These are phyloP conservation scores for Botrytis pseudocinerea DNA, from an alignment of 2,329 filamentous ascomycete genomes.

Conservation along the genomic window DNA sequence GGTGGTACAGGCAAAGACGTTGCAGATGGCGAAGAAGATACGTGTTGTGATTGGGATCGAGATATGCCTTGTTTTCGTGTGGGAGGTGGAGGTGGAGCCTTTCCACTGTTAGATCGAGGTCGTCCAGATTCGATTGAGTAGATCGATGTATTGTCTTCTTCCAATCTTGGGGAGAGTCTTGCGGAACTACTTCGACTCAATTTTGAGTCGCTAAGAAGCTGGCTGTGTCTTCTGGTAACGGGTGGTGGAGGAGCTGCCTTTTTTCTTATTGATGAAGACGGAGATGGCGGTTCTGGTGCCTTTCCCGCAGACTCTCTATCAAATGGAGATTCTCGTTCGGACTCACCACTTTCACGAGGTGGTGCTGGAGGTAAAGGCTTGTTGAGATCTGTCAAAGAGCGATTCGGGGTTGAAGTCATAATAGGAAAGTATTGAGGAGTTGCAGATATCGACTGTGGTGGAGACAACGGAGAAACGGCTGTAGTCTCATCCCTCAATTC, in stretches of 20 bases:
- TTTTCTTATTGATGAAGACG: constrained; percentile 38
- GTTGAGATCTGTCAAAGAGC: constrained; percentile 53
- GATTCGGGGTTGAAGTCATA: constrained; percentile 32
- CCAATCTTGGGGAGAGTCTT: constrained; percentile 36
- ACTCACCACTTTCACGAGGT: constrained; percentile 47
- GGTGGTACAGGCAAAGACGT: constrained; percentile 47
- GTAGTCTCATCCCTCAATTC: constrained; percentile 46
- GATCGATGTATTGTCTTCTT: constrained; percentile 34
- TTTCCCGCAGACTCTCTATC: constrained; percentile 56
- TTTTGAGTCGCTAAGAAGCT: constrained; percentile 37
- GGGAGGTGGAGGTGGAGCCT: constrained; percentile 41
- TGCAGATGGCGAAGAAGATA: constrained; percentile 33
- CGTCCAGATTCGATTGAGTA: constrained; percentile 26
- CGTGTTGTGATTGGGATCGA: constrained; percentile 31
- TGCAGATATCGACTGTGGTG: constrained; percentile 30
- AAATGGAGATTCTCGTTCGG: constrained; percentile 50
- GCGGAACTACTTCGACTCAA: constrained; percentile 31
- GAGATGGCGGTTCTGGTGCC: constrained; percentile 47
- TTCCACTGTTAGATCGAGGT: constrained; percentile 29
- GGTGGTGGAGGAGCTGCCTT: constrained; percentile 46
- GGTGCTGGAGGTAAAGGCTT: constrained; percentile 63
- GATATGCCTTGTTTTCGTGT: constrained; percentile 36
- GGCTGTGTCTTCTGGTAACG: constrained; percentile 41
- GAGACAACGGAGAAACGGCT: constrained; percentile 40
- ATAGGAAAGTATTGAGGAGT: constrained; percentile 31